Conservation (phyloP, 129 eudicot genomes). For the Centrapalus pauciflorus region DNA sequence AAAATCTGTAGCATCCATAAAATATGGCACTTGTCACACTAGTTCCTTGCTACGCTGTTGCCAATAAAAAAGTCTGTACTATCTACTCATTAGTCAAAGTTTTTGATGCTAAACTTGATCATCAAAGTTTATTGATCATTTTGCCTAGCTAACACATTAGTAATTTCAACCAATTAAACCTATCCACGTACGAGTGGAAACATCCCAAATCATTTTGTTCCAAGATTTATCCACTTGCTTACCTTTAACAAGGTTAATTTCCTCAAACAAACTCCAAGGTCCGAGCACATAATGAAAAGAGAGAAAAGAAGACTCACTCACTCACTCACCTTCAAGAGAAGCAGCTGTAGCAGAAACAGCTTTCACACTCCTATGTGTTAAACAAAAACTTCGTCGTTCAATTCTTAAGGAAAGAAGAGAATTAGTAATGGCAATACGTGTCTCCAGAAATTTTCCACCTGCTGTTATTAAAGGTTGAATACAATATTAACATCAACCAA, state of each 20-base stretch:
- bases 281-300: neutral
- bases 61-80: neutral
- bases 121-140: neutral
- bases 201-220: neutral
- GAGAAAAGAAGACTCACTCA: constrained; percentile 4
- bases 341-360: constrained; percentile 48
- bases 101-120: constrained; percentile 7
- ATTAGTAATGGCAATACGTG: constrained; percentile 8
- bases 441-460: constrained; percentile 21
- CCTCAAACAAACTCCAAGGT: neutral
- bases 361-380: constrained; percentile 20
- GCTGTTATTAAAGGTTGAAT: neutral
- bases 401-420: constrained; percentile 32
- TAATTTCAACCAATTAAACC: neutral
- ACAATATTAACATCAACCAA: neutral
- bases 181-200: neutral
- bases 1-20: too few relatives aligned
- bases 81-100: neutral
- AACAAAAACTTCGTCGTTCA: constrained; percentile 23
- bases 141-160: neutral
- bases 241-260: neutral
- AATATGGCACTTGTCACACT: too few relatives aligned
- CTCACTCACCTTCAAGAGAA: constrained; percentile 65
- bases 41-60: neutral
- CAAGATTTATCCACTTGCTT: neutral